A percentile compares a stretch with the other conserved stretches of the same genome.
phyloP scores from a whole-genome alignment of 495 filamentous ascomycete species.

The Hypoxylon fuscum region DNA sequence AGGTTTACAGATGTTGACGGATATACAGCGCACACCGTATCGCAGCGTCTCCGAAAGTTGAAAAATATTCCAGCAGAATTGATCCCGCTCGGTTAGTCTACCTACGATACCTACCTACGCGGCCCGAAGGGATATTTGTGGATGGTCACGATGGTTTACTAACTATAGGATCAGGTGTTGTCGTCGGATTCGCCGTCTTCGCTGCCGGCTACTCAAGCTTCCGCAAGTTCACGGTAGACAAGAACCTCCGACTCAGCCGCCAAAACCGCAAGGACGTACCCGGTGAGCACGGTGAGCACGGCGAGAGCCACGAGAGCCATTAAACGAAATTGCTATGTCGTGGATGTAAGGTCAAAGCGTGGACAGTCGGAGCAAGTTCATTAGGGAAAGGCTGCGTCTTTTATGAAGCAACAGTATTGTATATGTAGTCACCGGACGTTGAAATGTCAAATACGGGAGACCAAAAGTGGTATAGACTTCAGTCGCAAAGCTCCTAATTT shows the following conservation, averaged over 20 bases:
- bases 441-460: conserved; percentile 40
- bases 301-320: conserved; percentile 42
- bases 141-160: conserved; percentile 12
- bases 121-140: not conserved
- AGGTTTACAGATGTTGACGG: conserved; percentile 36
- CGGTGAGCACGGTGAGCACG: conserved; percentile 39
- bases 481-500: conserved; percentile 33
- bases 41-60: conserved; percentile 87
- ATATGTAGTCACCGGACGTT: conserved; percentile 38
- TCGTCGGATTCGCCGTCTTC: conserved; percentile 71
- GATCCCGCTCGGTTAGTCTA: conserved; percentile 85
- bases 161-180: conserved; percentile 68
- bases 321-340: conserved; percentile 30
- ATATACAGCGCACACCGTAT: conserved; percentile 88
- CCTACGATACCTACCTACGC: conserved; percentile 1
- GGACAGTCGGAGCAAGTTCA: conserved; percentile 21
- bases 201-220: conserved; percentile 81
- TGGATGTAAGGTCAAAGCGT: conserved; percentile 1
- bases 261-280: conserved; percentile 58
- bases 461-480: conserved; percentile 38
- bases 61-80: conserved; percentile 93
- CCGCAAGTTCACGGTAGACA: conserved; percentile 87
- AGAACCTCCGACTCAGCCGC: conserved; percentile 82
- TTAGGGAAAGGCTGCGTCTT: conserved; percentile 26
- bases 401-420: conserved; percentile 41